Evolutionary conservation across 441 rosid genomes (phyloP).

Genomic region (Corymbia citriodora): DNA sequence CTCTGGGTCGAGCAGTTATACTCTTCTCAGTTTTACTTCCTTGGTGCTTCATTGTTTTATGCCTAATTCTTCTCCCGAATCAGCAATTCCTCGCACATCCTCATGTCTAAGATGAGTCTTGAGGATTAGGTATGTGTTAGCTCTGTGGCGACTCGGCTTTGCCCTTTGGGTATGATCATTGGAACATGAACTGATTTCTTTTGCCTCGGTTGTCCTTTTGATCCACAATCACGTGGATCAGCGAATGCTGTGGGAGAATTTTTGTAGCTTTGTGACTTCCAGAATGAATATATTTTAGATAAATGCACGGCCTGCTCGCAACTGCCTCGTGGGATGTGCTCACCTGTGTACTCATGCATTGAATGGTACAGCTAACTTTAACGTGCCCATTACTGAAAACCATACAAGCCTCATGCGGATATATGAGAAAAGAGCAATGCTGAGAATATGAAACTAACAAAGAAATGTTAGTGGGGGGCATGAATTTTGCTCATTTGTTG

Average conservation of each 20-base stretch:
- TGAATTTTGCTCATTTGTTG: background rate
- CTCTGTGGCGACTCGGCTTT: background rate
- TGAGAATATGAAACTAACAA: background rate
- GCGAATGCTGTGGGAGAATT: background rate
- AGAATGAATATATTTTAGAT: background rate
- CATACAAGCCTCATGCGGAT: background rate
- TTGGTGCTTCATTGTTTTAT: background rate
- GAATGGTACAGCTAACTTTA: background rate
- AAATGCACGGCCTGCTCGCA: background rate
- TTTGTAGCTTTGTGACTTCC: background rate
- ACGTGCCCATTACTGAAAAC: background rate
- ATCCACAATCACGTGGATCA: background rate
- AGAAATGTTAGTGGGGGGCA: background rate
- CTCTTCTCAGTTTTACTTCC: background rate
- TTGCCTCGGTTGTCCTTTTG: background rate
- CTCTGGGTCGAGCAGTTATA: background rate
- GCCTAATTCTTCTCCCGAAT: background rate
- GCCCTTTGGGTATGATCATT: background rate
- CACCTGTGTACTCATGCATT: background rate
- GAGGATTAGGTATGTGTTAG: background rate
- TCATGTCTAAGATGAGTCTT: background rate
- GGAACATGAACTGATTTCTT: background rate
- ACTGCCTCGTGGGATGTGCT: background rate
- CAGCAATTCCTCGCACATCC: background rate
- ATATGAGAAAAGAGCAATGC: background rate